Conservation (phyloP, 1,284 basidiomycete genomes). For the Mycosarcoma maydis region DNA sequence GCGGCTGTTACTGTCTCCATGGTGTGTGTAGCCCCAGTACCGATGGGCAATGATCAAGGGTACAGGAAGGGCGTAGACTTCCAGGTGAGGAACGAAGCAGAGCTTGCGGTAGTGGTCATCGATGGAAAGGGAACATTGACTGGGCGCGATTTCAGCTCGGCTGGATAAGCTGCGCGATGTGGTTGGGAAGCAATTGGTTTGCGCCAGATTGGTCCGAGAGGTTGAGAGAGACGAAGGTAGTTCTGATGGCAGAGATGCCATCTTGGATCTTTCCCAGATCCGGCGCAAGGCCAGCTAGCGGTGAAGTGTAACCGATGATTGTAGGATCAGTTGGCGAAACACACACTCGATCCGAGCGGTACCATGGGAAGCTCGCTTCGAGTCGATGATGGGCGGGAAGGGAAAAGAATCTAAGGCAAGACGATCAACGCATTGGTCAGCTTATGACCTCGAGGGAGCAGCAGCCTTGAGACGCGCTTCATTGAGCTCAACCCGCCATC, state of each 20-base stretch:
- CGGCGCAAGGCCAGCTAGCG: neutral
- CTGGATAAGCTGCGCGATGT: constrained; percentile 6
- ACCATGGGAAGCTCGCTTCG: too few relatives aligned
- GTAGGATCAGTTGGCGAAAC: too few relatives aligned
- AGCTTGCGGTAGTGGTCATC: neutral
- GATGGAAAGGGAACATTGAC: neutral
- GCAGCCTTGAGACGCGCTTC: too few relatives aligned
- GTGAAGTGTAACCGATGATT: too few relatives aligned
- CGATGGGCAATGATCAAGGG: constrained; percentile 1
- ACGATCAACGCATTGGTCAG: too few relatives aligned
- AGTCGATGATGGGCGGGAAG: too few relatives aligned
- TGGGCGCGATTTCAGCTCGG: neutral
- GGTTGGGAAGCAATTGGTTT: constrained; percentile 18
- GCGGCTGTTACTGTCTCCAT: too few relatives aligned
- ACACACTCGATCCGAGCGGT: too few relatives aligned
- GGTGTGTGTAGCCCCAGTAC: constrained; percentile 1
- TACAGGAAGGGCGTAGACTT: neutral
- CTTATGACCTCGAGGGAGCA: too few relatives aligned
- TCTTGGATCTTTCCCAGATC: neutral
- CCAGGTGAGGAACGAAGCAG: neutral
- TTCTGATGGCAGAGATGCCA: neutral
- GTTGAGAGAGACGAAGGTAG: neutral
- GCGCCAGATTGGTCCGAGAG: neutral
- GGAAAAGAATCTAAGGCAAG: too few relatives aligned
- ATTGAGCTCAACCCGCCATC: too few relatives aligned